phyloP scores from a whole-genome alignment of 1,139 yeast species.

The Taphrina confusa region DNA sequence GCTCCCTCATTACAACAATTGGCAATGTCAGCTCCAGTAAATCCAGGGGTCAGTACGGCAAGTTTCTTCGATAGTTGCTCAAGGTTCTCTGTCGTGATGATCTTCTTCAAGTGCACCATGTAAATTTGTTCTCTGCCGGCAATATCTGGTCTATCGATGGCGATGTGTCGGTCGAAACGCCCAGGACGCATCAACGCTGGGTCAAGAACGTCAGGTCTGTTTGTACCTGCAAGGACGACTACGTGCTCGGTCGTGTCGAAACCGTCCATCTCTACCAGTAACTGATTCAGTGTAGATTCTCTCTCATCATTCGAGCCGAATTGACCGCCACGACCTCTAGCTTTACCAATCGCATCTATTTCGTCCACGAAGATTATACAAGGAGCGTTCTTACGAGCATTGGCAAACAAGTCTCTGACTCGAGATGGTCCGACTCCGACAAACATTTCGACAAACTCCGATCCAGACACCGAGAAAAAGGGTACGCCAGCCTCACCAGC shows the following conservation, averaged over 20 bases:
- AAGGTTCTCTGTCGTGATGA: constrained; percentile 56
- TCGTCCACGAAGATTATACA: constrained; percentile 93
- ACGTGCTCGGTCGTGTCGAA: constrained; percentile 87
- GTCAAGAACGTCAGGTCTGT: constrained; percentile 90
- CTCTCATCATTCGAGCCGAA: constrained; percentile 81
- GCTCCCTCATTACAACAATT: constrained; percentile 98
- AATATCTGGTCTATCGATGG: constrained; percentile 87
- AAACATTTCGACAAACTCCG: constrained; percentile 98
- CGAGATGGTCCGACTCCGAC: constrained; percentile 99
- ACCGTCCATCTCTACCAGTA: constrained; percentile 97
- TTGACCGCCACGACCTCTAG: constrained; percentile 78
- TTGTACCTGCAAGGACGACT: constrained; percentile 96
- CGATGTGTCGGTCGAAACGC: constrained; percentile 90
- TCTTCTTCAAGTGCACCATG: constrained; percentile 73
- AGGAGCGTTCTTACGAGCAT: constrained; percentile 92
- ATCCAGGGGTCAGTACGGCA: constrained; percentile 96
- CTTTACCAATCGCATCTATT: constrained; percentile 97
- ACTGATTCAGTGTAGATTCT: constrained; percentile 91
- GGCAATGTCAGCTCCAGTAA: constrained; percentile 97
- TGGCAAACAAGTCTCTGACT: constrained; percentile 89
- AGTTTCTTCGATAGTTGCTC: constrained; percentile 74
- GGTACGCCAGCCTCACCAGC: constrained; percentile 99
- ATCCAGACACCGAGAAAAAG: constrained; percentile 89
- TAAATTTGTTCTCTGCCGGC: constrained; percentile 92
- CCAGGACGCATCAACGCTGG: constrained; percentile 95